Base-by-base conservation (phyloP, 139 green algal species). In the Pleodorina starrii region DNA sequence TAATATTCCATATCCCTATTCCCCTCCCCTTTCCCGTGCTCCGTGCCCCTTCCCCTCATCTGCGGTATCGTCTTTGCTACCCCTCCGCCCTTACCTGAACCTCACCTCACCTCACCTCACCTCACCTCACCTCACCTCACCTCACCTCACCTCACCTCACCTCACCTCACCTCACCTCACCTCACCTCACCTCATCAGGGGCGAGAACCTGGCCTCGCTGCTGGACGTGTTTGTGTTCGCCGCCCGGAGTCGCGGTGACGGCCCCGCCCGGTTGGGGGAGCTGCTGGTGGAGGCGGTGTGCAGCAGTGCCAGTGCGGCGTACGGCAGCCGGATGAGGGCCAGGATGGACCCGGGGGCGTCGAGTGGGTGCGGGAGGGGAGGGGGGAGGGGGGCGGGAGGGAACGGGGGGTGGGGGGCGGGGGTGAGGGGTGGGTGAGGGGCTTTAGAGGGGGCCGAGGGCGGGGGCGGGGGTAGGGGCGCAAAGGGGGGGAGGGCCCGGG, bases 221-320 rank as follows among this genome's bases (percentile, higher is more conserved):
- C 63, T 92, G 74, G 89, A 92, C 74, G 76, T 92, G 60, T 88
- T 92, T 5, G 89, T 89, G 36, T 92, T 87, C 75, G 83, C 83
- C 5, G 23, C 19, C 5, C 59, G 50, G 23, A 84, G 72, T 35
- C 79, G 88, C 19, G 80, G 88, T 4, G 76, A 88, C 84, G 19
- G 32, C 5, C n/a, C 76, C 51, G 42, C 38, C 1, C 50, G 46
- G 42, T 51, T 91, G 69, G 69, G 69, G 46, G 42, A 66, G 51
- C 43, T 90, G 50, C 60, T 90, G 76, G 35, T 50, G 60, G 86
- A 63, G 76, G 86, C 76, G 40, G 32, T 90, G 40, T 42, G 46
- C 32, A n/a, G 2, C 42, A 77, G 72, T 38, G 29, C 57, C 35
- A 51, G 57, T 12, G 43, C 73, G 40, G 12, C 35, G 42, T 85